Evolutionary conservation across 768 basidiomycete genomes (phyloP).

Genomic region (Pholiota molesta): DNA sequence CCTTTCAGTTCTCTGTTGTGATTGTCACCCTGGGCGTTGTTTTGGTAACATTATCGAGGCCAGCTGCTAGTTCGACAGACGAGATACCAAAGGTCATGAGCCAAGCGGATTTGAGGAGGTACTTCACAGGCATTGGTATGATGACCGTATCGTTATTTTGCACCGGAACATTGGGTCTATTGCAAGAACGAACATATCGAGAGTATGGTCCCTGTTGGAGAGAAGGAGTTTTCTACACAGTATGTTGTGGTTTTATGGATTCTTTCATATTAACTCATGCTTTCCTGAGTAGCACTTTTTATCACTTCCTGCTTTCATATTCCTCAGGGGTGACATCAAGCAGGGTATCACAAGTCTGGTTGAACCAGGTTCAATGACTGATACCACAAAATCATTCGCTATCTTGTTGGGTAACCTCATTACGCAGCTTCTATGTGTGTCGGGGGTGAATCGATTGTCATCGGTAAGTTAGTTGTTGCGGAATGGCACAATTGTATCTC

Average conservation of each 20-base stretch:
- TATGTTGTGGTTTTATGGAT: constrained; percentile 27
- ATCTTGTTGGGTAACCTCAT: constrained; percentile 66
- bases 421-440: constrained; percentile 80
- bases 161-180: constrained; percentile 67
- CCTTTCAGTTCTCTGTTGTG: constrained; percentile 57
- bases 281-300: constrained; percentile 63
- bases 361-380: constrained; percentile 31
- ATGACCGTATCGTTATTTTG: constrained; percentile 67
- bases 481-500: neutral
- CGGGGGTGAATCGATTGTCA: constrained; percentile 81
- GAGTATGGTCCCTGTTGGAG: constrained; percentile 80
- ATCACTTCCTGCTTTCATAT: constrained; percentile 75
- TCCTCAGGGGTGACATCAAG: constrained; percentile 59
- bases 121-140: constrained; percentile 70
- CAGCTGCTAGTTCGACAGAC: constrained; percentile 32
- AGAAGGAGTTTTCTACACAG: constrained; percentile 85
- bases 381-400: constrained; percentile 48
- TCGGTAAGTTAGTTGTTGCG: constrained; percentile 53
- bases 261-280: neutral
- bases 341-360: constrained; percentile 57
- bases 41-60: constrained; percentile 70
- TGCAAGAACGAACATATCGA: constrained; percentile 78
- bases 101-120: constrained; percentile 44
- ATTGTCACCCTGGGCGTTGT: constrained; percentile 73
- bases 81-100: constrained; percentile 19